Evolutionary conservation across 2,329 filamentous ascomycete genomes (phyloP).

Genomic region (Amesomyces nigricolor): DNA sequence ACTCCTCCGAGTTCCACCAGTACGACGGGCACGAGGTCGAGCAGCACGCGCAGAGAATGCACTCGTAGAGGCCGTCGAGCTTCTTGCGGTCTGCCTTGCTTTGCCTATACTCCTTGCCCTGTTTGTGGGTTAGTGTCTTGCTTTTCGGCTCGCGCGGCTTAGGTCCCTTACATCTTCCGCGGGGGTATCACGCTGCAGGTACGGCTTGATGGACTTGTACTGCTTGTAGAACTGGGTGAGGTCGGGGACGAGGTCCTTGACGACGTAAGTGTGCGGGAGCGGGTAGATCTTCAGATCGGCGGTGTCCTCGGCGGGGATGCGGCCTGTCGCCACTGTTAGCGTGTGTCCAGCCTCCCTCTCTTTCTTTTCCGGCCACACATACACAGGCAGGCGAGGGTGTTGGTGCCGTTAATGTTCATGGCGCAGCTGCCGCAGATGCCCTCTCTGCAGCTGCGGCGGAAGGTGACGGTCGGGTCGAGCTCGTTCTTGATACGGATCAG

Average conservation of each 20-base stretch:
- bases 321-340: conserved; percentile 52
- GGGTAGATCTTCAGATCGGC: conserved; percentile 94
- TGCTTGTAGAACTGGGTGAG: conserved; percentile 99
- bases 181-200: conserved; percentile 84
- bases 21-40: conserved; percentile 99
- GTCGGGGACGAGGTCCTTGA: conserved; percentile 97
- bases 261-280: conserved; percentile 95
- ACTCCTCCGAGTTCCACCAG: conserved; percentile 99
- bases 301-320: conserved; percentile 77
- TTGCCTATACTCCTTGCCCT: conserved; percentile 92
- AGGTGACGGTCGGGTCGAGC: conserved; percentile 91
- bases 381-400: conserved; percentile 97
- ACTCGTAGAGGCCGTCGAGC: conserved; percentile 97
- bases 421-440: conserved; percentile 98
- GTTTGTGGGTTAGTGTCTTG: conserved; percentile 6
- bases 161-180: conserved; percentile 65
- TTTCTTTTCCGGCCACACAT: conserved; percentile 30
- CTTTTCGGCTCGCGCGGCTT: neutral
- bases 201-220: conserved; percentile 99
- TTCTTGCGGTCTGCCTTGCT: conserved; percentile 88
- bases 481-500: conserved; percentile 99
- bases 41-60: conserved; percentile 99
- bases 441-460: conserved; percentile 92
- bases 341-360: neutral
- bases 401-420: conserved; percentile 99